Base-by-base conservation (phyloP, 306 rosid genomes). In the Crotalaria pallida region DNA sequence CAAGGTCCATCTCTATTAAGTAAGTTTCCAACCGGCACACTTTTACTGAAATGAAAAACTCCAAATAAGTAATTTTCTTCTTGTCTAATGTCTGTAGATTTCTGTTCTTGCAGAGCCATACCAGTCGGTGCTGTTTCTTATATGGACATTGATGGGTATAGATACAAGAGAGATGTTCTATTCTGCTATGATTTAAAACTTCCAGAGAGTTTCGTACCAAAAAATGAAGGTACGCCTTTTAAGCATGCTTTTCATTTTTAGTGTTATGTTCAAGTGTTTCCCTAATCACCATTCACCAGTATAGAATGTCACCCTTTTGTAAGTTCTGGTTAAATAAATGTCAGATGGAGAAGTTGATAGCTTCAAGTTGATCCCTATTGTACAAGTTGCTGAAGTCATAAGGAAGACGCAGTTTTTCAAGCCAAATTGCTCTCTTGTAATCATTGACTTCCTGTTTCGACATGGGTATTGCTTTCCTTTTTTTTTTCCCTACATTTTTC, bases 261-360 rank as follows among this genome's bases (percentile, higher is more conserved):
- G 27, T 64, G 52, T 52, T 36, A 9, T 55, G 40, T 51, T 34
- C 50, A 40, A 26, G 10, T 40, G 73, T 41, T 52, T 10, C 22
- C 58, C 24, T 62, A 26, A 6, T 67, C 48, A 59, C 44, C 40
- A 11, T 4, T 60, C 40, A 52, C 34, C 21, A 11, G 17, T 31
- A 15, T 51, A 23, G 29, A 59, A 17, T n/a, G n/a, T 61, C 60
- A 29, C 21, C 23, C 26, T 22, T 61, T 45, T 43, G 19, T 51
- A 43, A 52, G 53, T n/a, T 65, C 77, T 71, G 56, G 34, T 61
- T 51, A 15, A 65, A 67, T 67, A 49, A 47, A 76, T 55, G 53
- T 67, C 87, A 86, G 98, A 85, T 82, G 97, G 97, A 68, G 97
- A 91, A 82, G 97, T 91, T 73, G 97, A 88, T 52, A 85, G 92